These are phyloP conservation scores for Gossypium gossypioides DNA, from an alignment of 441 rosid genomes.

Conservation along the genomic window DNA sequence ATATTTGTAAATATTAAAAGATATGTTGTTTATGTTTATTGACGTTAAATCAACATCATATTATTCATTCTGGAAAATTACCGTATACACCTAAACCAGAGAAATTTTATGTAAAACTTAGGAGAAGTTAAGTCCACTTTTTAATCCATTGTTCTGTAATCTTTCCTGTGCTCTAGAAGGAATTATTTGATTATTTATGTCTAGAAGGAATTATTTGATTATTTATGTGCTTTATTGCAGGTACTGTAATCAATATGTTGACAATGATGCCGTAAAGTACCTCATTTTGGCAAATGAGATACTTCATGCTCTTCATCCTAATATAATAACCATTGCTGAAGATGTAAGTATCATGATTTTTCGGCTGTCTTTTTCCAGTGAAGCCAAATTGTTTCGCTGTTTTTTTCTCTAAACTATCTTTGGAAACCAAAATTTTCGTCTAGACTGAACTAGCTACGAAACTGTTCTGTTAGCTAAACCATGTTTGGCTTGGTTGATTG, in stretches of 20 bases:
- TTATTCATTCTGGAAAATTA: neutral
- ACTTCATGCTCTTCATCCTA: conserved; percentile 70
- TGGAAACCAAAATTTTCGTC: neutral
- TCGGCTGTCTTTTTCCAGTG: neutral
- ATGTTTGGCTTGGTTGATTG: neutral
- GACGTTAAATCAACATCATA: neutral
- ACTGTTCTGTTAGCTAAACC: neutral
- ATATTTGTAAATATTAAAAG: no score
- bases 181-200: conserved; percentile 15
- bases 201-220: conserved; percentile 8
- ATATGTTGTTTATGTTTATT: no score
- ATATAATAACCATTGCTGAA: conserved; percentile 86
- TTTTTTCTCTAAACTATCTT: neutral
- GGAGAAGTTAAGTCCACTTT: neutral
- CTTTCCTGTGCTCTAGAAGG: neutral
- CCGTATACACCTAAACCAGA: neutral
- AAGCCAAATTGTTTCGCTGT: neutral
- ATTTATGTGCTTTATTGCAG: conserved; percentile 36
- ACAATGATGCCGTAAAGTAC: conserved; percentile 77
- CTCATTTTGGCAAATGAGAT: conserved; percentile 91
- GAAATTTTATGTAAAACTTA: neutral
- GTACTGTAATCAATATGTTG: conserved; percentile 90
- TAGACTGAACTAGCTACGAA: neutral
- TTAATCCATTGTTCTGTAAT: neutral
- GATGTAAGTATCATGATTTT: conserved; percentile 55